Base-by-base conservation (phyloP, 1,284 basidiomycete species). In the Rhodotorula sp. region DNA sequence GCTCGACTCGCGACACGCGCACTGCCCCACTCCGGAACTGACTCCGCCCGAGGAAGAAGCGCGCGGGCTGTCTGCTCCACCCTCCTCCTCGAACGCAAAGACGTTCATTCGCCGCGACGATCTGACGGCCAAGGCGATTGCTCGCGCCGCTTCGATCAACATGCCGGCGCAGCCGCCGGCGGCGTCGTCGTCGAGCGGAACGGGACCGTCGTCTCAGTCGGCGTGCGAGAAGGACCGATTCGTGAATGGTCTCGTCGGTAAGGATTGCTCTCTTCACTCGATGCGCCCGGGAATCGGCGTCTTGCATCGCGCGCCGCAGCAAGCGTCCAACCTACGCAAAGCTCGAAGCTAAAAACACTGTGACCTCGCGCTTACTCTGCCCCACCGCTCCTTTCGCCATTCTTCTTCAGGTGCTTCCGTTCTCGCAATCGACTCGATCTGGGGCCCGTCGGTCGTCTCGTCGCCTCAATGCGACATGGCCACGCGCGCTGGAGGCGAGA, bases 161-260 rank as follows among this genome's bases (percentile, higher is more conserved):
- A 29, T 64, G n/a, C 57, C n/a, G 34, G 34, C 46, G 26, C 54
- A 56, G 51, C 48, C 49, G 52, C 26, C 54, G 29, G 15, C 23
- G 54, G 16, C 26, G 54, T 56, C 8, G 10, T 56, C 29, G 54
- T 16, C 26, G 16, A 21, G 26, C 3, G n/a, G 26, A 12, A 26
- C 26, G 54, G 26, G 26, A 26, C 15, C 26, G 16, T 29, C 52
- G 10, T 34, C 61, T 10, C 6, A 18, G 34, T 21, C 14, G 8
- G 26, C 48, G 51, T 46, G 26, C 47, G 69, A 68, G 29, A 74
- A 70, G 68, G 75, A 76, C 31, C 48, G 67, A 20, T 76, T 78
- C 59, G 78, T 78, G 23, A 74, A 65, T 48, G 74, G 76, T 5
- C 62, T 79, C 4, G 77, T 79, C 6, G 78, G 78, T 76, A 61